These are phyloP conservation scores for Saturnispora mendoncae DNA, from an alignment of 805 yeast genomes.

Conservation along the genomic window DNA sequence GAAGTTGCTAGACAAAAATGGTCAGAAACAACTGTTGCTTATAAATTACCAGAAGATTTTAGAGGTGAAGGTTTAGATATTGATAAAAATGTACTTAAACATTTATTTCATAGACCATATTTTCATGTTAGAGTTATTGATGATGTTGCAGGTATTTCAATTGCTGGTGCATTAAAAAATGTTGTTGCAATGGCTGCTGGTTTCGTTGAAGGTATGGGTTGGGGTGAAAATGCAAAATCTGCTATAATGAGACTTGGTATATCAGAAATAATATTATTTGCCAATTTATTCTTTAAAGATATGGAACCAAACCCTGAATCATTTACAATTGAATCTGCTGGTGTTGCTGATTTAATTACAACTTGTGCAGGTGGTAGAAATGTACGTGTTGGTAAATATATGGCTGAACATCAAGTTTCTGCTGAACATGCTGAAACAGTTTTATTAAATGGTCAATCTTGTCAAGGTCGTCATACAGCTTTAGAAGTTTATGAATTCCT, in stretches of 20 bases:
- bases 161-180: conserved; percentile 96
- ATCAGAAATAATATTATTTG: conserved; percentile 82
- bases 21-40: conserved; percentile 98
- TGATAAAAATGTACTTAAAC: conserved; percentile 62
- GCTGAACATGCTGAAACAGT: conserved; percentile 80
- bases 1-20: conserved; percentile 93
- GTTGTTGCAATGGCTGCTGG: conserved; percentile 96
- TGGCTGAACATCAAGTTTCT: conserved; percentile 70
- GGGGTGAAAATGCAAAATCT: conserved; percentile 99
- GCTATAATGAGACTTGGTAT: conserved; percentile 96
- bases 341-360: conserved; percentile 96
- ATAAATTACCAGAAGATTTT: conserved; percentile 63
- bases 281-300: conserved; percentile 69
- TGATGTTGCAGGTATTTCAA: conserved; percentile 92
- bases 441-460: conserved; percentile 88
- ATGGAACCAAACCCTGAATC: conserved; percentile 63
- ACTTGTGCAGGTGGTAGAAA: conserved; percentile 98
- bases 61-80: conserved; percentile 61
- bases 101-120: conserved; percentile 92
- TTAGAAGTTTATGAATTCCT: conserved; percentile 86
- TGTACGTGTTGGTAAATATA: conserved; percentile 78
- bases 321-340: conserved; percentile 89
- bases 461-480: conserved; percentile 90
- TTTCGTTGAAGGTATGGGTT: conserved; percentile 92
- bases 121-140: conserved; percentile 91